Base-by-base conservation (phyloP, 441 rosid genomes). In the Arabidopsis hybrid region DNA sequence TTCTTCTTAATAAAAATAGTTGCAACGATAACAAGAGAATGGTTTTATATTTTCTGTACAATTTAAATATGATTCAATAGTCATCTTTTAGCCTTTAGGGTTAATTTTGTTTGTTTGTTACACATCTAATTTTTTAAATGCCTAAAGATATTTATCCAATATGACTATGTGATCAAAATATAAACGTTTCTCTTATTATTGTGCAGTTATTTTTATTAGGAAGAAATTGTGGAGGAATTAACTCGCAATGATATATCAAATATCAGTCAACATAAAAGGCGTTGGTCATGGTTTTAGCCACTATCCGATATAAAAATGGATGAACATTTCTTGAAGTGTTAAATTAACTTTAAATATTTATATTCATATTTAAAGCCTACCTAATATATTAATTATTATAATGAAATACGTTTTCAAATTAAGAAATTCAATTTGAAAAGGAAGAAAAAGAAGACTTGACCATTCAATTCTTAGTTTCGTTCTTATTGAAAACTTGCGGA, bases 361-460 rank as follows among this genome's bases (percentile, higher is more conserved):
- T 52, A 52, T 52, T 52, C 8, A 26, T 53, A 53, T 29, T 45
- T 26, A 43, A 42, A 12, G 1, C n/a, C 11, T 11, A 26, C 29
- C 29, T 26, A 26, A 26, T 26, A 26, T 26, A 26, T 26, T 26
- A 0, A 26, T 26, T 26, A 26, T 26, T 26, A 26, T 26, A 26
- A 26, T 26, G 29, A 26, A 26, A 26, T 26, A 26, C 4, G 29
- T 26, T 26, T 21, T 26, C 4, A 26, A 3, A 1, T 43, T 39
- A 46, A 67, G 10, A 17, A 52, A 42, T 7, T 45, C 38, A 17
- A 18, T 12, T 43, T 45, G 14, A 17, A 72, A n/a, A 32, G 26
- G 45, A 52, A 42, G 60, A 32, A 71, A 32, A 42, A 72, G 5
- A 63, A 43, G 60, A 73, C 67, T 65, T 51, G 78, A 49, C 60